A percentile compares a stretch with the other conserved stretches of the same genome.
These are phyloP conservation scores for Beauveria rudraprayagi DNA, from an alignment of 2,329 filamentous ascomycete genomes.

Conservation along the genomic window DNA sequence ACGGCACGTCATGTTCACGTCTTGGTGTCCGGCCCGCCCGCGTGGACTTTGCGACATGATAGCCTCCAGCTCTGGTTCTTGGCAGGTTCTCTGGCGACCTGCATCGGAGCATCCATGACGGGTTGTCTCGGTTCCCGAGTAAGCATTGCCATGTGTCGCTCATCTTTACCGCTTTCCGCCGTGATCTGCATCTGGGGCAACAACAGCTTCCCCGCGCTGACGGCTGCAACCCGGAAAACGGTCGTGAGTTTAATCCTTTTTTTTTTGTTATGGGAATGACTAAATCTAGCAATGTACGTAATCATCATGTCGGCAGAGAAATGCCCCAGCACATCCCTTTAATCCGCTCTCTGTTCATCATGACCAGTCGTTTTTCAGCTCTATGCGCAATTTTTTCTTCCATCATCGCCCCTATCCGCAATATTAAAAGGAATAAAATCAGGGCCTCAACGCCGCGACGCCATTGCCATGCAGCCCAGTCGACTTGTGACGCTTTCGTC, in stretches of 20 bases:
- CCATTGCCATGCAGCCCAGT: conserved; percentile 29
- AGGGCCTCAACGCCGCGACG: conserved; percentile 33
- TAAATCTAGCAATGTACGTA: conserved; percentile 8
- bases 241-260: background rate
- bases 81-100: background rate
- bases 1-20: background rate
- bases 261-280: background rate
- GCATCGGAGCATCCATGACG: background rate
- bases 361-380: background rate
- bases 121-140: background rate
- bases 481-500: conserved; percentile 1
- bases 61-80: background rate
- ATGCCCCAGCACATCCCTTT: background rate
- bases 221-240: background rate
- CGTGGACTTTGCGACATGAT: background rate
- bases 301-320: background rate
- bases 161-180: background rate
- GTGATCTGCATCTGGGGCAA: background rate
- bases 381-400: background rate
- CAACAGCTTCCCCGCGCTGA: background rate
- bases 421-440: conserved; percentile 8
- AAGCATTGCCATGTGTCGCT: background rate
- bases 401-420: background rate
- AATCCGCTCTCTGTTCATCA: background rate
- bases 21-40: background rate